phyloP scores from a whole-genome alignment of 371 early-diverging fungal species.

The Mucor racemosus region DNA sequence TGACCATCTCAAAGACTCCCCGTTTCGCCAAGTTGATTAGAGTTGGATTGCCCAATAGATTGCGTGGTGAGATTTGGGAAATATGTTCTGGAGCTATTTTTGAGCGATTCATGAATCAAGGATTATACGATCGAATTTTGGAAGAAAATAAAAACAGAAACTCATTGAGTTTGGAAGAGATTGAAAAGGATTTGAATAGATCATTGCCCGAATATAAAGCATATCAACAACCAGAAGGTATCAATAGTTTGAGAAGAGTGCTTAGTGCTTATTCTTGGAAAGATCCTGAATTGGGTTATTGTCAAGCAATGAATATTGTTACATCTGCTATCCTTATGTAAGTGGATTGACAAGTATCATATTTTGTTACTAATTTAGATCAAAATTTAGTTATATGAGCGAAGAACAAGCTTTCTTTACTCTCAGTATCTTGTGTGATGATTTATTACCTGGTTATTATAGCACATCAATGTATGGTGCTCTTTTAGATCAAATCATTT shows the following conservation, averaged over 20 bases:
- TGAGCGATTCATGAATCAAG: slow-evolving; percentile 83
- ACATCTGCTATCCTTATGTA: slow-evolving; percentile 72
- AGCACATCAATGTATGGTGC: slow-evolving; percentile 98
- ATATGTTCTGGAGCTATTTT: slow-evolving; percentile 89
- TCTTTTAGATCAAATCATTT: slow-evolving; percentile 91
- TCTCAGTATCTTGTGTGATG: slow-evolving; percentile 86
- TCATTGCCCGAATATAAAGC: slow-evolving; percentile 93
- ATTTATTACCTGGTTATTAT: slow-evolving; percentile 93
- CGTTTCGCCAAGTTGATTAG: slow-evolving; percentile 91
- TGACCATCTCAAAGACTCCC: slow-evolving; percentile 81
- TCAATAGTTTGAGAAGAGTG: slow-evolving; percentile 88
- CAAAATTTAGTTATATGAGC: slow-evolving; percentile 71
- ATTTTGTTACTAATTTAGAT: neutral
- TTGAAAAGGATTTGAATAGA: slow-evolving; percentile 96
- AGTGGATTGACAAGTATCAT: neutral
- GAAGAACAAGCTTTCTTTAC: slow-evolving; percentile 98
- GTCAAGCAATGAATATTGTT: slow-evolving; percentile 99
- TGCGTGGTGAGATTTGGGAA: slow-evolving; percentile 98
- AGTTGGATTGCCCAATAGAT: slow-evolving; percentile 87
- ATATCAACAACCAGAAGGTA: slow-evolving; percentile 92
- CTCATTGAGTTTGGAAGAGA: slow-evolving; percentile 88
- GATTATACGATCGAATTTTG: slow-evolving; percentile 79
- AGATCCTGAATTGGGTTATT: slow-evolving; percentile 94
- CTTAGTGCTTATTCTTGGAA: slow-evolving; percentile 85
- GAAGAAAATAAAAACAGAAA: slow-evolving; percentile 67